A percentile compares a stretch with the other conserved stretches of the same genome.
Conservation (phyloP, 192 early-diverging fungal species). For the Haplosporangium gracile region DNA sequence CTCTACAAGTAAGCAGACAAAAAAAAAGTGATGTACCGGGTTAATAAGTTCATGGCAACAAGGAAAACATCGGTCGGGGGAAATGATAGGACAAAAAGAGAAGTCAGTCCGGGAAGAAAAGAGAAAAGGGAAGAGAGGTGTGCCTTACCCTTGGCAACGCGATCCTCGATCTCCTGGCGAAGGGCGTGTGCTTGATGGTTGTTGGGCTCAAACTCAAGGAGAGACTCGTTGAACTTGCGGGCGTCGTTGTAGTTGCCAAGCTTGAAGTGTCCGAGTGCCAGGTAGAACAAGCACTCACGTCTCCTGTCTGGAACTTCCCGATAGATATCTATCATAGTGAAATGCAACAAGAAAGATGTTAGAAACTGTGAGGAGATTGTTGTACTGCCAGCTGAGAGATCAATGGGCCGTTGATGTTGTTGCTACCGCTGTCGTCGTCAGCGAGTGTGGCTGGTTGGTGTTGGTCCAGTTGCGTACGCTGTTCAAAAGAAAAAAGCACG, state of each 20-base stretch:
- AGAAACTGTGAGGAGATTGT: background rate
- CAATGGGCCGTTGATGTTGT: background rate
- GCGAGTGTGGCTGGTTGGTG: background rate
- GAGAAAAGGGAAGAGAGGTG: background rate
- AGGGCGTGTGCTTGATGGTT: constrained; percentile 87
- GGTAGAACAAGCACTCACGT: constrained; percentile 95
- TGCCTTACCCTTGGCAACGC: constrained; percentile 74
- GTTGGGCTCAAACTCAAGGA: constrained; percentile 86
- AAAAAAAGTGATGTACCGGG: background rate
- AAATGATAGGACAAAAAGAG: background rate
- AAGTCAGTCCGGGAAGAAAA: background rate
- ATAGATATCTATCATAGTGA: constrained; percentile 82
- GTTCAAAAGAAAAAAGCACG: background rate
- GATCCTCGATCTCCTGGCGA: constrained; percentile 83
- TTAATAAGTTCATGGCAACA: background rate
- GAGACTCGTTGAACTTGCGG: constrained; percentile 81
- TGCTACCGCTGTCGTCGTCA: background rate
- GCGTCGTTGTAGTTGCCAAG: constrained; percentile 89
- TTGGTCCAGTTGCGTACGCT: background rate
- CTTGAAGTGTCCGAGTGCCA: constrained; percentile 93
- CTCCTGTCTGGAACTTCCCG: constrained; percentile 83
- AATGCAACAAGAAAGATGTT: background rate
- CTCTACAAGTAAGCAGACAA: constrained; percentile 62
- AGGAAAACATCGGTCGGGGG: background rate
- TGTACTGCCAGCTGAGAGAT: background rate